These are phyloP conservation scores for Chalciporus piperatus DNA, from an alignment of 768 basidiomycete genomes.

Conservation along the genomic window DNA sequence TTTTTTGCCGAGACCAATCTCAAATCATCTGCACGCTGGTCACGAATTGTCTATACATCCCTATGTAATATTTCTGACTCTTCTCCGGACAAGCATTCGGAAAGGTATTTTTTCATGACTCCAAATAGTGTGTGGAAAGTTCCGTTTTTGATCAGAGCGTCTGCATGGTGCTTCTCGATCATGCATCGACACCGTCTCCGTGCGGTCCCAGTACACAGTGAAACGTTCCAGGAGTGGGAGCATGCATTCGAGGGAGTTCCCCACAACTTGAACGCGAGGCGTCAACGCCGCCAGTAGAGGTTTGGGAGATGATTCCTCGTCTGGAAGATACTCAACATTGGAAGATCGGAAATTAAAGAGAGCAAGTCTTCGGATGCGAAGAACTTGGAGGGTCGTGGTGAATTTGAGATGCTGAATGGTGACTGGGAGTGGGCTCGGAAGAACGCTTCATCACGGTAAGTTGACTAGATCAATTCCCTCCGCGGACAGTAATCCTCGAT, in stretches of 20 bases:
- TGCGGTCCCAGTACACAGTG: constrained; percentile 23
- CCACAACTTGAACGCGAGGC: constrained; percentile 13
- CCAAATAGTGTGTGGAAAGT: too few species aligned
- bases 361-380: constrained; percentile 20
- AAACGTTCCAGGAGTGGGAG: constrained; percentile 18
- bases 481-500: constrained; percentile 20
- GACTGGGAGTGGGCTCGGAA: constrained; percentile 9
- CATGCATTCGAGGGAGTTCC: constrained; percentile 13
- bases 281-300: constrained; percentile 20
- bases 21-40: constrained; percentile 6
- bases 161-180: constrained; percentile 23
- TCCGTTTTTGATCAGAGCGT: too few species aligned
- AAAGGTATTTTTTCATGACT: constrained; percentile 4
- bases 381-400: constrained; percentile 14
- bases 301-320: constrained; percentile 20
- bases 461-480: constrained; percentile 2
- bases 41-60: constrained; percentile 19
- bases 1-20: not conserved
- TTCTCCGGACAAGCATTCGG: constrained; percentile 6
- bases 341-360: constrained; percentile 14
- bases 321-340: constrained; percentile 22
- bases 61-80: constrained; percentile 22
- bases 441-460: constrained; percentile 20
- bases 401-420: constrained; percentile 14
- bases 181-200: constrained; percentile 22